Percentiles rank a stretch among this genome's conserved stretches.
phyloP scores from a whole-genome alignment of 2,329 filamentous ascomycete species.

The Aspergillus sp. region DNA sequence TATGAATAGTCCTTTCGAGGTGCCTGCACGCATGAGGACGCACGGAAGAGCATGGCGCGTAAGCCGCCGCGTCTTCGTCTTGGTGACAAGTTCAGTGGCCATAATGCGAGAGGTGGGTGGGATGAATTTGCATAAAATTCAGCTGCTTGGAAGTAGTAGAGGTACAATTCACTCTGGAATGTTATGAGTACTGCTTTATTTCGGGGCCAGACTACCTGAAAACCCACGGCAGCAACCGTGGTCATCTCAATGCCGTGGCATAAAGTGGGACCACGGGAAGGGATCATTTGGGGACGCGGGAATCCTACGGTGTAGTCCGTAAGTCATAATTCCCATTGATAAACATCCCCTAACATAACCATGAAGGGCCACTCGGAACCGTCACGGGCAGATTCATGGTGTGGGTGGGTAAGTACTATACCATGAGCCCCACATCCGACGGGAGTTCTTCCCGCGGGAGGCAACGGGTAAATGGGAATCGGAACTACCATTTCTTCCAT shows the following conservation, averaged over 20 bases:
- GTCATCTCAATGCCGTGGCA: not conserved
- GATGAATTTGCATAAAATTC: not conserved
- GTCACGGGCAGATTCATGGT: not conserved
- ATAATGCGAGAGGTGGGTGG: not conserved
- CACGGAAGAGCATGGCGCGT: not conserved
- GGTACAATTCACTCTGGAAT: not conserved
- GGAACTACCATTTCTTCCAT: not conserved
- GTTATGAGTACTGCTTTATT: not conserved
- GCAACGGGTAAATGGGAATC: not conserved
- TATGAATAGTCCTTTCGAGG: constrained; percentile 3
- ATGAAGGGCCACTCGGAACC: not conserved
- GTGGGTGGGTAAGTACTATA: not conserved
- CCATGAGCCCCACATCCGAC: not conserved
- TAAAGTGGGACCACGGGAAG: not conserved
- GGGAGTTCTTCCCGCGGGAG: not conserved
- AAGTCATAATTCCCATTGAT: not conserved
- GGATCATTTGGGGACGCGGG: not conserved
- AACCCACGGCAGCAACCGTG: not conserved
- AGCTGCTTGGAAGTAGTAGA: not conserved
- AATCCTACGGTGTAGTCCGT: not conserved
- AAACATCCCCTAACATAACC: not conserved
- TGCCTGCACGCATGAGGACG: constrained; percentile 4
- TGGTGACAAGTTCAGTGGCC: not conserved
- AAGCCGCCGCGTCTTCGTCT: not conserved
- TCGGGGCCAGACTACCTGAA: not conserved